Evolutionary conservation across 164 flowering plant genomes (phyloP), one percentile per base, ranked within the genome.

Genomic region (Cinnamomum micranthum): DNA sequence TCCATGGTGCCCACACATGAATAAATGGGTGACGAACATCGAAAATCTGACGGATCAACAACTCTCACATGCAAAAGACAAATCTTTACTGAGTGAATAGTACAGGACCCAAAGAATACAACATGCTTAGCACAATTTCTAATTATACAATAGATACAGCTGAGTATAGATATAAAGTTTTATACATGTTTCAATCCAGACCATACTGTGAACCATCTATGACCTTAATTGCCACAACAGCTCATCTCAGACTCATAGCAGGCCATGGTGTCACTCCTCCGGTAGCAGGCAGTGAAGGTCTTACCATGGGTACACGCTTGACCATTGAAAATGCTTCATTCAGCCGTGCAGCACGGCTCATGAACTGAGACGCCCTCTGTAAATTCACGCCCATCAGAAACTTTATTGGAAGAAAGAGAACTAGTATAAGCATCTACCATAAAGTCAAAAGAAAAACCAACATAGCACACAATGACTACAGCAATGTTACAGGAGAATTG

Each of bases 361-460:
- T 88, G 84, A 92, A 83, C 90, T 91, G 94, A 52, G 95, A 91
- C 65, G 84, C 91, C 90, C 91, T 93, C 98, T 95, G 97, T 91
- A 87, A 12, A 72, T 66, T 1, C 55, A 63, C 78, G 1, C 50
- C 71, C 12, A 72, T 73, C 71, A 75, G 66, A 27, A 67, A 67
- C 31, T 79, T 68, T 25, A 55, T 55, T 6, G n/a, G n/a, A 55
- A 15, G 60, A 20, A 55, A 55, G n/a, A 55, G n/a, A 17, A 20
- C 60, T 55, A 55, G 20, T 15, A 7, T 17, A 55, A 55, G 20
- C 60, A 55, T 12, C 20, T 55, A 55, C 20, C 19, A 11, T 4
- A 55, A 55, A 55, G 60, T 14, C 60, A 15, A 55, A 55, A 55
- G 60, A 55, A 55, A 19, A 55, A 15, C 60, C 17, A 55, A 14